Evolutionary conservation across 768 basidiomycete genomes (phyloP).

Genomic region (Inosperma sp.): DNA sequence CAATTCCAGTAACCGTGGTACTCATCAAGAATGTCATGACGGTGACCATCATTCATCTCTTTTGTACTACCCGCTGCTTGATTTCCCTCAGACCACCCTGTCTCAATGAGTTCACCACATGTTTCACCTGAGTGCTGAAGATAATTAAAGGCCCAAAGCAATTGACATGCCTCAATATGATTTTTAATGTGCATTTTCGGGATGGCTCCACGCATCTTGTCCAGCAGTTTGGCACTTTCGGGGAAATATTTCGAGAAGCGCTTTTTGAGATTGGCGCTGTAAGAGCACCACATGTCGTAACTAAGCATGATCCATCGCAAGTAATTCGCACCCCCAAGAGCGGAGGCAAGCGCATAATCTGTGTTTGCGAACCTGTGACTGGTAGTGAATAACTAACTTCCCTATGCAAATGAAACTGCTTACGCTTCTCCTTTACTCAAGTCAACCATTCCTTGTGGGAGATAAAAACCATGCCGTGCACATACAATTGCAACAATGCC

Average conservation of each 20-base stretch:
- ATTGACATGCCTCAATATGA: slow-evolving; percentile 20
- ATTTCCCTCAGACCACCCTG: too few relatives aligned
- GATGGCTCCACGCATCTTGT: slow-evolving; percentile 18
- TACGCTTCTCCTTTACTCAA: slow-evolving; percentile 22
- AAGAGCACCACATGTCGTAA: slow-evolving; percentile 26
- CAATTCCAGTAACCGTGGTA: slow-evolving; percentile 22
- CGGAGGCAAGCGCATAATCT: slow-evolving; percentile 16
- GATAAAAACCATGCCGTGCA: not conserved
- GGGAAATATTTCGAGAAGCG: slow-evolving; percentile 15
- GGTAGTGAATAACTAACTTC: not conserved
- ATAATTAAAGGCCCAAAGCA: not conserved
- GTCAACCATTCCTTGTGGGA: slow-evolving; percentile 17
- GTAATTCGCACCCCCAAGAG: slow-evolving; percentile 11
- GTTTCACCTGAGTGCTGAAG: not conserved
- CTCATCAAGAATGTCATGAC: too few relatives aligned
- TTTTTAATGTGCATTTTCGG: slow-evolving; percentile 25
- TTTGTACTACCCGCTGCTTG: too few relatives aligned
- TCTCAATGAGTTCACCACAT: too few relatives aligned
- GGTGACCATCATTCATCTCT: too few relatives aligned
- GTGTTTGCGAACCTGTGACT: slow-evolving; percentile 15
- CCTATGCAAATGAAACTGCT: not conserved
- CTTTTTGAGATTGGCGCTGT: slow-evolving; percentile 11
- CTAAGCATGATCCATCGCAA: slow-evolving; percentile 16
- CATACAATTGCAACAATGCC: not conserved
- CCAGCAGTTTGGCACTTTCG: slow-evolving; percentile 5